A percentile compares a stretch with the other conserved stretches of the same genome.
Evolutionary conservation across 768 basidiomycete species (phyloP).

Genomic region (Boletus barrowsii): DNA sequence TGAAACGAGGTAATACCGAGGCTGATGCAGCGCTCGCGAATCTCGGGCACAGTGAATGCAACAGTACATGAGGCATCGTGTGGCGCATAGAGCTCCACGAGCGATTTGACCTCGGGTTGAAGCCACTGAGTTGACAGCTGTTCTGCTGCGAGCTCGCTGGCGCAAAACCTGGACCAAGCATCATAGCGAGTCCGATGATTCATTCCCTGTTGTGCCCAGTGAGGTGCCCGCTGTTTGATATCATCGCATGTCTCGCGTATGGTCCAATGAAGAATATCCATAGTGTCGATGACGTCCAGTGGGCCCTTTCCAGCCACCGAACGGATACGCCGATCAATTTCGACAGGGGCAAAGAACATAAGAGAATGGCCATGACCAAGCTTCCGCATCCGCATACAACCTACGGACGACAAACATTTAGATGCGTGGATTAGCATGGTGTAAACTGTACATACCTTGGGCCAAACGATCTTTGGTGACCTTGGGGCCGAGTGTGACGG

Average conservation of each 20-base stretch:
- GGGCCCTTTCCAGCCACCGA: slow-evolving; percentile 9
- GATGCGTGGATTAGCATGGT: too few species aligned
- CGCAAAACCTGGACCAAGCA: slow-evolving; percentile 17
- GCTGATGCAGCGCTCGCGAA: slow-evolving; percentile 24
- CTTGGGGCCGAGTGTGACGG: slow-evolving; percentile 39
- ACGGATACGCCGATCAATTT: slow-evolving; percentile 38
- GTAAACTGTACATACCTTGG: slow-evolving; percentile 31
- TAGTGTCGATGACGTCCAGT: slow-evolving; percentile 8
- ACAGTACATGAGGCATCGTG: slow-evolving; percentile 5
- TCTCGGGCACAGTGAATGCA: slow-evolving; percentile 2
- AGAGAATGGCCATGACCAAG: slow-evolving; percentile 44
- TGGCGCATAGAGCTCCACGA: slow-evolving; percentile 35
- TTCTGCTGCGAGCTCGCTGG: neutral
- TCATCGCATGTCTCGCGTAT: slow-evolving; percentile 42
- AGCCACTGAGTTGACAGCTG: slow-evolving; percentile 32
- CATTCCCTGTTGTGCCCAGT: slow-evolving; percentile 43
- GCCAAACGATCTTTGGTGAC: slow-evolving; percentile 50
- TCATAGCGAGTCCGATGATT: slow-evolving; percentile 30
- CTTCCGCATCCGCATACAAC: slow-evolving; percentile 53
- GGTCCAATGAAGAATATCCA: slow-evolving; percentile 45
- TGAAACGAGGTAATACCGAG: slow-evolving; percentile 28
- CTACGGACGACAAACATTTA: neutral
- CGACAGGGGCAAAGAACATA: slow-evolving; percentile 42
- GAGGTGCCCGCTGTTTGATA: slow-evolving; percentile 36
- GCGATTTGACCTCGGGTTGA: slow-evolving; percentile 36